Base-by-base conservation (phyloP, 768 basidiomycete genomes). In the Tricholoma terreum region DNA sequence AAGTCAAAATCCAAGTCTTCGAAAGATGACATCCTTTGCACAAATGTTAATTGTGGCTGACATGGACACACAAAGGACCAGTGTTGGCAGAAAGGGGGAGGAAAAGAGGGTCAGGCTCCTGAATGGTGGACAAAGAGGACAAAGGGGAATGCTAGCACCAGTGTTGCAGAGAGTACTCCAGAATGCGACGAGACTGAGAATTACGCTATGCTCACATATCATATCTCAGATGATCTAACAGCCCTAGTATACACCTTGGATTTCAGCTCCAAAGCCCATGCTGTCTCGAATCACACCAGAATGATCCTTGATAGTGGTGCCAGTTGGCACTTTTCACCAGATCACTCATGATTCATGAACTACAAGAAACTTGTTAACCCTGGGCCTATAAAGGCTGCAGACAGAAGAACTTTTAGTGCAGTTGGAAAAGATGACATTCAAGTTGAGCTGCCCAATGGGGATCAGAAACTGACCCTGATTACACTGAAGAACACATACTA, bases 391-490 rank as follows among this genome's bases (percentile, higher is more conserved):
- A 53, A 45, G 5, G 48, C 67, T 11, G 62, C 59, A n/a, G n/a
- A n/a, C 57, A 72, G 15, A 46, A 27, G 27, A 63, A 69, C 22
- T 64, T 64, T 9, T 67, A 61, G 30, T 71, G 67, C 54, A n/a
- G n/a, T 63, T 63, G 17, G 67, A 68, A 9, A 34, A 64, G 6
- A 58, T 73, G 57, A 63, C 65, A 0, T 70, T 63, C 48, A 72
- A 67, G 11, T 65, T 73, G 11, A 58, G 72, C 14, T 72, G n/a
- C n/a, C n/a, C n/a, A n/a, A n/a, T n/a, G n/a, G n/a, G n/a, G n/a
- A n/a, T n/a, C n/a, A n/a, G n/a, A n/a, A n/a, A n/a, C n/a, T n/a
- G n/a, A n/a, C n/a, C n/a, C n/a, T n/a, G n/a, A n/a, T n/a, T n/a
- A n/a, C n/a, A n/a, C n/a, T n/a, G n/a, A n/a, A n/a, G n/a, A n/a